phyloP scores from a whole-genome alignment of 2,329 filamentous ascomycete genomes.

The Talaromyces sp. region DNA sequence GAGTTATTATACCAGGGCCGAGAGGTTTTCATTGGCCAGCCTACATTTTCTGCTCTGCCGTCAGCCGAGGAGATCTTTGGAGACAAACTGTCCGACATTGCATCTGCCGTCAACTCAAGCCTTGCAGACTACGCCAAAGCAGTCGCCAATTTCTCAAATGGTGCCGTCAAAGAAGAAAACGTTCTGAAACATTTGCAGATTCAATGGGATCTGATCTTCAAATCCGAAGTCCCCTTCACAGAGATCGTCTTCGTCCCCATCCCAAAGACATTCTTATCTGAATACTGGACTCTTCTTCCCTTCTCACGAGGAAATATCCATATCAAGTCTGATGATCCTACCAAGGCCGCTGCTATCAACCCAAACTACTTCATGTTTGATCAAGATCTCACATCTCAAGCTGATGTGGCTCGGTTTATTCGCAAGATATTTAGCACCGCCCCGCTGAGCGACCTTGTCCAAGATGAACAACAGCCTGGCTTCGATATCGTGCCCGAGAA shows the following conservation, averaged over 20 bases:
- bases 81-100: slow-evolving; percentile 17
- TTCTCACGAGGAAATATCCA: slow-evolving; percentile 32
- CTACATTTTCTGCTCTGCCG: slow-evolving; percentile 25
- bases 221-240: slow-evolving; percentile 25
- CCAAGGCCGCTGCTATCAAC: slow-evolving; percentile 26
- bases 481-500: slow-evolving; percentile 21
- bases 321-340: slow-evolving; percentile 24
- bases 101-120: slow-evolving; percentile 21
- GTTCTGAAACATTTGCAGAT: slow-evolving; percentile 27
- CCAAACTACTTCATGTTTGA: slow-evolving; percentile 34
- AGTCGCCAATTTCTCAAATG: slow-evolving; percentile 28
- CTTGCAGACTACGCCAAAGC: slow-evolving; percentile 28
- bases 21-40: slow-evolving; percentile 20
- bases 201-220: slow-evolving; percentile 32
- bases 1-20: slow-evolving; percentile 18
- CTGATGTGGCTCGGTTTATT: slow-evolving; percentile 25
- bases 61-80: slow-evolving; percentile 30
- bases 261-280: slow-evolving; percentile 12
- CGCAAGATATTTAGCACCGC: slow-evolving; percentile 24
- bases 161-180: slow-evolving; percentile 25
- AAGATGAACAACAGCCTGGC: slow-evolving; percentile 28
- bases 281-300: slow-evolving; percentile 33
- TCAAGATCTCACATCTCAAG: slow-evolving; percentile 24
- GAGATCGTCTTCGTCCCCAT: slow-evolving; percentile 29
- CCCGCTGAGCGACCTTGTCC: slow-evolving; percentile 25